These are phyloP conservation scores for Globisporangium iwayamae DNA, from an alignment of 352 stramenopile species.

Conservation along the genomic window DNA sequence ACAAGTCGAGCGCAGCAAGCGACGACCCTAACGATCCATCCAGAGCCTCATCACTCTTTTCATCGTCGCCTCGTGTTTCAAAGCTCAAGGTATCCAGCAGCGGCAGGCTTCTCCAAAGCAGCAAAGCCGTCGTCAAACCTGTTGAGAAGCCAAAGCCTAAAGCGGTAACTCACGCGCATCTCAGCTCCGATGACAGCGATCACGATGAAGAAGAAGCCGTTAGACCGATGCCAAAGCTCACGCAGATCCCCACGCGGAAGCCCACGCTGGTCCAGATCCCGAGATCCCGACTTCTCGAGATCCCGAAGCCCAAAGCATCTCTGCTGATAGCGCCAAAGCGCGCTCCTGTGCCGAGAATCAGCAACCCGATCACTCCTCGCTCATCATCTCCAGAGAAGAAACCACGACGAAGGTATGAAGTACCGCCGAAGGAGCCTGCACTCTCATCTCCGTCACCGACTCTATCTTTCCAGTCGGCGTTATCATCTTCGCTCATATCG, in stretches of 20 bases:
- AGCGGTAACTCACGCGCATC: neutral
- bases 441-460: slow-evolving; percentile 3
- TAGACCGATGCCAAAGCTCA: slow-evolving; percentile 49
- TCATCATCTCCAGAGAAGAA: slow-evolving; percentile 8
- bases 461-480: slow-evolving; percentile 23
- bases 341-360: neutral
- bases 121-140: neutral
- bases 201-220: slow-evolving; percentile 15
- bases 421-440: neutral
- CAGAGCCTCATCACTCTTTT: neutral
- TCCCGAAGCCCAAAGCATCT: slow-evolving; percentile 4
- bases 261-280: slow-evolving; percentile 26
- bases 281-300: slow-evolving; percentile 13
- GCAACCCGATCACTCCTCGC: neutral
- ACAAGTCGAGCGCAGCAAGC: slow-evolving; percentile 4
- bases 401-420: neutral
- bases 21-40: neutral
- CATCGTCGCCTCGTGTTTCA: slow-evolving; percentile 1
- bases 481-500: slow-evolving; percentile 22
- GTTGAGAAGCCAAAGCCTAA: neutral
- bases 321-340: neutral
- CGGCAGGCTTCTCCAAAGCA: neutral
- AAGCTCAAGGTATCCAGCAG: neutral
- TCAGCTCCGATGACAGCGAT: slow-evolving; percentile 7
- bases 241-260: slow-evolving; percentile 36